phyloP scores from a whole-genome alignment of 2,329 filamentous ascomycete genomes.

The Mariannaea elegans region DNA sequence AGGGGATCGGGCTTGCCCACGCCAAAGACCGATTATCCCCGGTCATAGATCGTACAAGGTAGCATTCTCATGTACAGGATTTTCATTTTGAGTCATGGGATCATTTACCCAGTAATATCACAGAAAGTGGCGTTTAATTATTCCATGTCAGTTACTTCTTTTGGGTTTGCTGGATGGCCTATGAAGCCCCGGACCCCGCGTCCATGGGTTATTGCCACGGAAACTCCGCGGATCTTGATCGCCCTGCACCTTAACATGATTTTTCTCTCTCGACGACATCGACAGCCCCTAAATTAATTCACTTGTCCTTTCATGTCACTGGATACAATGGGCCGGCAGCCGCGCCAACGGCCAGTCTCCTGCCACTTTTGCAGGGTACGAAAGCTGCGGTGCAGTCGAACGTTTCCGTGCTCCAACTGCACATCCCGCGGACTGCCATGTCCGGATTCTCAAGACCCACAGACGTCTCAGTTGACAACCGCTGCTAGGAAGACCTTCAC shows the following conservation, averaged over 20 bases:
- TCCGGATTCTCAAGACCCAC: slow-evolving; percentile 38
- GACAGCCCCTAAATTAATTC: background rate
- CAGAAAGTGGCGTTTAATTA: background rate
- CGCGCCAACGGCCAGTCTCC: slow-evolving; percentile 47
- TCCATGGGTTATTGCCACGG: slow-evolving; percentile 36
- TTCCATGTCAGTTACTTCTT: background rate
- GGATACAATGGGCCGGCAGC: slow-evolving; percentile 43
- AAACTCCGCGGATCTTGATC: slow-evolving; percentile 30
- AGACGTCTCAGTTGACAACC: slow-evolving; percentile 21
- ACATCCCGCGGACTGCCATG: slow-evolving; percentile 46
- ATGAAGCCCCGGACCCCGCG: slow-evolving; percentile 3
- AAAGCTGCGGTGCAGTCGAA: slow-evolving; percentile 48
- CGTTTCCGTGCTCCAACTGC: slow-evolving; percentile 49
- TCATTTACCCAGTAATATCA: background rate
- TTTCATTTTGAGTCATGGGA: background rate
- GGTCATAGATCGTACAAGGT: background rate
- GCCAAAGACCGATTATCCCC: no score
- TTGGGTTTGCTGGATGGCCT: background rate
- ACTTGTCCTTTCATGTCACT: background rate
- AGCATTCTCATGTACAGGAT: background rate
- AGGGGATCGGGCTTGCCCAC: no score
- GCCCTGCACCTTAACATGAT: slow-evolving; percentile 23
- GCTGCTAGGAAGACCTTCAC: slow-evolving; percentile 13
- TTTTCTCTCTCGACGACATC: slow-evolving; percentile 2
- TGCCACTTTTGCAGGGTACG: slow-evolving; percentile 47